phyloP scores from a whole-genome alignment of 2,329 filamentous ascomycete genomes.

The Aspergillus sp. region DNA sequence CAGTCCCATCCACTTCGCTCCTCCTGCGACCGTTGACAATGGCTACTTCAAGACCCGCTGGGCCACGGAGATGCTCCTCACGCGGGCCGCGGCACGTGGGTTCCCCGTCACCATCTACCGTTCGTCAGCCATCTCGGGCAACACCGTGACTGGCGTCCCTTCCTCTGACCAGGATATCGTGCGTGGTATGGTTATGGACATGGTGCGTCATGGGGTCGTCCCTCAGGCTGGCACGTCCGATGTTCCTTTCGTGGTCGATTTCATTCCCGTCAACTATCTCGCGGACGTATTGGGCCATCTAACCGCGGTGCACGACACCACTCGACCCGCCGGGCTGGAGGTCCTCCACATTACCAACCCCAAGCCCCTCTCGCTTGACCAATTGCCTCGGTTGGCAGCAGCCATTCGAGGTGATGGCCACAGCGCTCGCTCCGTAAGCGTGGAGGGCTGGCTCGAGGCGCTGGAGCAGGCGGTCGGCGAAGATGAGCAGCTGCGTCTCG shows the following conservation, averaged over 20 bases:
- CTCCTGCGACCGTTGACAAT: not conserved
- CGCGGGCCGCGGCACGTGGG: not conserved
- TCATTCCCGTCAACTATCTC: conserved; percentile 6
- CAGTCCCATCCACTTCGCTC: not conserved
- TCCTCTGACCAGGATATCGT: conserved; percentile 1
- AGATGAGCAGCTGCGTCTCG: not conserved
- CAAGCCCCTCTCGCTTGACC: not conserved
- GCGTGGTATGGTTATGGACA: not conserved
- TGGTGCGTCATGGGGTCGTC: not conserved
- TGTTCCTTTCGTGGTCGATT: not conserved
- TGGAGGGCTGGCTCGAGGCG: not conserved
- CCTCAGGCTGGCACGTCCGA: not conserved
- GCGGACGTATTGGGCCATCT: not conserved
- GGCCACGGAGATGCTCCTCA: conserved; percentile 1
- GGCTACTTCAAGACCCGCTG: conserved; percentile 10
- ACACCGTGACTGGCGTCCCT: not conserved
- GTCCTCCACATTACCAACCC: not conserved
- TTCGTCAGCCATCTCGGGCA: not conserved
- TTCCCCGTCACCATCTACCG: conserved; percentile 8
- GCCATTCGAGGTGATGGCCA: not conserved
- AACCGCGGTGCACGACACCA: not conserved
- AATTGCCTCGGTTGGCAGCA: not conserved
- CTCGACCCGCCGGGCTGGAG: not conserved
- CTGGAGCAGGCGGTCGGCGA: not conserved
- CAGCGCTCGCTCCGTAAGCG: not conserved